Evolutionary conservation across 805 yeast species (phyloP).

Genomic region (Candida germanica): DNA sequence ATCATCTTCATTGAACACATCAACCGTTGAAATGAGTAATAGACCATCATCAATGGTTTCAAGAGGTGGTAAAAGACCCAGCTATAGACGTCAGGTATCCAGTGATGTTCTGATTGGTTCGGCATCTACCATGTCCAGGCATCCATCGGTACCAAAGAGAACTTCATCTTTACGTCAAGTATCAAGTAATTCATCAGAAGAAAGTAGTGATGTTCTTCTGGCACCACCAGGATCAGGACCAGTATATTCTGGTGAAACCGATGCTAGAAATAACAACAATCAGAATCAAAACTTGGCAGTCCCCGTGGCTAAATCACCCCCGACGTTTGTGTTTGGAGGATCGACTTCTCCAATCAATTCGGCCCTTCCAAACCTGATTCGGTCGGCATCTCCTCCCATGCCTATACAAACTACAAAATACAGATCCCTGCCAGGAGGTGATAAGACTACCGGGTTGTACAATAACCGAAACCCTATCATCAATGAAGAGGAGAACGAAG

Average conservation of each 20-base stretch:
- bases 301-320: not conserved
- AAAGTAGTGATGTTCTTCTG: slow-evolving; percentile 19
- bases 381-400: slow-evolving; percentile 12
- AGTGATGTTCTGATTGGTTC: slow-evolving; percentile 38
- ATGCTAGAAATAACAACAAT: not conserved
- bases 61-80: slow-evolving; percentile 22
- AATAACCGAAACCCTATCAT: slow-evolving; percentile 6
- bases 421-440: slow-evolving; percentile 4
- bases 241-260: not conserved
- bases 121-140: slow-evolving; percentile 19
- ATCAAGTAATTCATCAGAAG: slow-evolving; percentile 38
- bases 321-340: slow-evolving; percentile 3
- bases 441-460: not conserved
- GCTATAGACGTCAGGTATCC: slow-evolving; percentile 28
- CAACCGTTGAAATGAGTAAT: slow-evolving; percentile 14
- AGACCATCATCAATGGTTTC: not conserved
- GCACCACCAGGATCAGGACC: slow-evolving; percentile 1
- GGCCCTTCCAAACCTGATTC: not conserved
- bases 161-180: slow-evolving; percentile 28
- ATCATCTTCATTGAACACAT: slow-evolving; percentile 34
- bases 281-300: not conserved
- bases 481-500: slow-evolving; percentile 21
- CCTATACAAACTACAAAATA: slow-evolving; percentile 2
- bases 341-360: slow-evolving; percentile 4
- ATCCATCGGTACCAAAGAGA: slow-evolving; percentile 17